Conservation (phyloP, 768 basidiomycete genomes). For the Phlebiopsis flavidoalba region DNA sequence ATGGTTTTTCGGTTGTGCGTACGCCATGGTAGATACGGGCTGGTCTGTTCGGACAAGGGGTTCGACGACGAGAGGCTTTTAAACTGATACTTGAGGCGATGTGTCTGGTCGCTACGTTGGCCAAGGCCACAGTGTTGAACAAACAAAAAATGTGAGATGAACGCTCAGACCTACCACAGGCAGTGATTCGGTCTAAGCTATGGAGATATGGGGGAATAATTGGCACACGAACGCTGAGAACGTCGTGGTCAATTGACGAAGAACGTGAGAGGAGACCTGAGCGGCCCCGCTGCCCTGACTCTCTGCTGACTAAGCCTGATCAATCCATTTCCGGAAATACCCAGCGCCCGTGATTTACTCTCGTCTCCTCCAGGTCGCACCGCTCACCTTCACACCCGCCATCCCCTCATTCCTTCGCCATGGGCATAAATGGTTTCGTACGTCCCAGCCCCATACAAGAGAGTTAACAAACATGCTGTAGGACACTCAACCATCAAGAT, state of each 20-base stretch:
- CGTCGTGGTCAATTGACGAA: constrained; percentile 17
- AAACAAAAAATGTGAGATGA: background rate
- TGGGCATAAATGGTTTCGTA: constrained; percentile 74
- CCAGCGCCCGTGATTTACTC: background rate
- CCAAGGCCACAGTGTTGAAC: background rate
- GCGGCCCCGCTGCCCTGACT: background rate
- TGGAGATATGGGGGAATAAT: background rate
- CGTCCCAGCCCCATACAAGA: constrained; percentile 3
- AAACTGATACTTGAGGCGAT: background rate
- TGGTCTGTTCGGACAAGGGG: constrained; percentile 5
- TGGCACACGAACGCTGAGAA: constrained; percentile 8
- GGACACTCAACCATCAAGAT: constrained; percentile 71
- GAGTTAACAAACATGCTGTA: constrained; percentile 24
- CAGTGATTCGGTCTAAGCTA: background rate
- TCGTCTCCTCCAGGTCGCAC: background rate
- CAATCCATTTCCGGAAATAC: constrained; percentile 3
- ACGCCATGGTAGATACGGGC: constrained; percentile 46
- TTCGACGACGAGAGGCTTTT: background rate
- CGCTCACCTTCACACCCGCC: background rate
- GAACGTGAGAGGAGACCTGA: constrained; percentile 5
- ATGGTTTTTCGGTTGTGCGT: constrained; percentile 75
- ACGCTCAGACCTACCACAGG: background rate
- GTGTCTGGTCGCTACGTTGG: background rate
- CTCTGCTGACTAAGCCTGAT: background rate
- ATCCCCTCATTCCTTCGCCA: constrained; percentile 22